Evolutionary conservation across 1,284 basidiomycete species (phyloP).

Genomic region (Gymnopus androsaceus): DNA sequence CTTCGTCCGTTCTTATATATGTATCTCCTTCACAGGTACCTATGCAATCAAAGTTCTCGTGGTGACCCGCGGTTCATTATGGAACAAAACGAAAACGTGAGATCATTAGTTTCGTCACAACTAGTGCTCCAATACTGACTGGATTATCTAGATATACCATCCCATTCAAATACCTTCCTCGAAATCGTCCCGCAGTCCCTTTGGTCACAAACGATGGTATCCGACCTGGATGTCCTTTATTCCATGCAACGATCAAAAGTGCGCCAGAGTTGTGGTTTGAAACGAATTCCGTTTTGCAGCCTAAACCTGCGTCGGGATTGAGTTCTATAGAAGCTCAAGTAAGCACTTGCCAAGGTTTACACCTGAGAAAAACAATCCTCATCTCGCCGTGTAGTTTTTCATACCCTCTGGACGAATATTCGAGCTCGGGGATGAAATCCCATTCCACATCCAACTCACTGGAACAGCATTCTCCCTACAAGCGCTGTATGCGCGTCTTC

Average conservation of each 20-base stretch:
- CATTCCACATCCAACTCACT: conserved; percentile 18
- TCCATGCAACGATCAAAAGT: conserved; percentile 8
- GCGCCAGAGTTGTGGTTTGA: conserved; percentile 16
- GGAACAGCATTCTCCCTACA: conserved; percentile 11
- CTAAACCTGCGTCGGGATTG: not conserved
- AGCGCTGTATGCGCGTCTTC: not conserved
- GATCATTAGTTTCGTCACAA: not conserved
- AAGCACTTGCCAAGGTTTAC: not conserved
- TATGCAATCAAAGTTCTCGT: conserved; percentile 9
- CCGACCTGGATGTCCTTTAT: not conserved
- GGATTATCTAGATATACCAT: conserved; percentile 1
- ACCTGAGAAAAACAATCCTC: not conserved
- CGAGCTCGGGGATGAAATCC: conserved; percentile 14
- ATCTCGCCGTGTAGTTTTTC: conserved; percentile 8
- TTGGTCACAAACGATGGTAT: not conserved
- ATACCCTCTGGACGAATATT: conserved; percentile 18
- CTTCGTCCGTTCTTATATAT: not conserved
- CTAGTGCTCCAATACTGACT: too few species aligned
- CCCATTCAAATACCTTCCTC: conserved; percentile 10
- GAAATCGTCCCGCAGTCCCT: conserved; percentile 10
- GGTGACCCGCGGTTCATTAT: not conserved
- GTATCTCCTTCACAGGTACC: not conserved
- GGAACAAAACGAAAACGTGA: conserved; percentile 9
- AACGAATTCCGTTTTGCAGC: not conserved
- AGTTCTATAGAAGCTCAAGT: conserved; percentile 6